Evolutionary conservation across 177 flowering plant genomes (phyloP).

Genomic region (Telopea speciosissima): DNA sequence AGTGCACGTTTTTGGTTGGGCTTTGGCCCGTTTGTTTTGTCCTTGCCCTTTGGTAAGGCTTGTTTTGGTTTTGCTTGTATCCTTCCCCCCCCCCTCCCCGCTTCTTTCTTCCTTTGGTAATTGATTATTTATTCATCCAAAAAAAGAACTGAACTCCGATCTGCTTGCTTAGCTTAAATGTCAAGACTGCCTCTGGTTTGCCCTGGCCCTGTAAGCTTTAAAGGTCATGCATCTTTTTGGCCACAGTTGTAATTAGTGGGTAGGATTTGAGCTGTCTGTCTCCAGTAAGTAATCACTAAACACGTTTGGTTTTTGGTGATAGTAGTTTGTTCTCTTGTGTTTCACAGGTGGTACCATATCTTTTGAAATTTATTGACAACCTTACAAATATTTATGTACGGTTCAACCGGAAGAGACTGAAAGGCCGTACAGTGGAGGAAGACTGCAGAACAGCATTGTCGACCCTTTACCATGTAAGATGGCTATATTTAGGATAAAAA

Average conservation of each 20-base stretch:
- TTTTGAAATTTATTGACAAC: slow-evolving; percentile 81
- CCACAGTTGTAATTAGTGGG: background rate
- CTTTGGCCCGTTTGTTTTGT: too few relatives aligned
- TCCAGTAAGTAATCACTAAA: background rate
- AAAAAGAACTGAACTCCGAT: background rate
- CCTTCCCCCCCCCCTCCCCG: too few relatives aligned
- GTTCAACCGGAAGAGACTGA: slow-evolving; percentile 88
- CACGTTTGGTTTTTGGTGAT: background rate
- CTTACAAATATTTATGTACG: slow-evolving; percentile 94
- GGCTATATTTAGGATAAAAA: background rate
- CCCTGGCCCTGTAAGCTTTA: background rate
- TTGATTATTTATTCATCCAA: too few relatives aligned
- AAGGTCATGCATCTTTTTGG: background rate
- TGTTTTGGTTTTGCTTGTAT: too few relatives aligned
- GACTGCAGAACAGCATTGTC: slow-evolving; percentile 84
- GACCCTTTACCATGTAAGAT: slow-evolving; percentile 75
- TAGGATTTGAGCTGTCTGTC: background rate
- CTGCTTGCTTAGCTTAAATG: background rate
- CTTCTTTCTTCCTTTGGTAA: too few relatives aligned
- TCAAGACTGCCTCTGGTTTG: background rate
- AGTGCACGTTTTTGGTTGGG: too few relatives aligned
- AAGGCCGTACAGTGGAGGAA: slow-evolving; percentile 88
- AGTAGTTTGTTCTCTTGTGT: slow-evolving; percentile 2
- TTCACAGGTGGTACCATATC: slow-evolving; percentile 85
- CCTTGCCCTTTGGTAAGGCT: too few relatives aligned